phyloP scores from a whole-genome alignment of 164 flowering plant species.

The Amborella trichopoda region DNA sequence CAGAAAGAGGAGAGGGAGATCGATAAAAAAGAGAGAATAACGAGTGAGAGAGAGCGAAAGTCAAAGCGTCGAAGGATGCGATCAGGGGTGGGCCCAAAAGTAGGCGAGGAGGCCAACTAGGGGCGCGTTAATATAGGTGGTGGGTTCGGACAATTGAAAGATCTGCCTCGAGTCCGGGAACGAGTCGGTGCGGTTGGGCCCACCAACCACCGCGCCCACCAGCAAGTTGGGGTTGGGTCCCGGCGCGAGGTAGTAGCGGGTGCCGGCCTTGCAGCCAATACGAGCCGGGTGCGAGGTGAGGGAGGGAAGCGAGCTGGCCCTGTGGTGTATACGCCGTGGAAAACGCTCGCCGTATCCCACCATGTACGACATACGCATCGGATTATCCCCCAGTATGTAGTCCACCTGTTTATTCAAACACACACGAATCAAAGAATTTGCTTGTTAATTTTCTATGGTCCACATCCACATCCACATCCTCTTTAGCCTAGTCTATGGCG shows the following conservation, averaged over 20 bases:
- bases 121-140: conserved; percentile 91
- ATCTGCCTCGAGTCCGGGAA: conserved; percentile 83
- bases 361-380: conserved; percentile 81
- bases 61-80: no score
- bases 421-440: not conserved
- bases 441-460: not conserved
- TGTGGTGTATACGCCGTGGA: conserved; percentile 78
- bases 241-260: conserved; percentile 55
- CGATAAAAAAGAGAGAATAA: no score
- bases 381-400: conserved; percentile 94
- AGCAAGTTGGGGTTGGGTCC: conserved; percentile 75
- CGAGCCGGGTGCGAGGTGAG: conserved; percentile 59
- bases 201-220: conserved; percentile 93
- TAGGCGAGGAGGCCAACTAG: conserved; percentile 76
- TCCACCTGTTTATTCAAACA: conserved; percentile 45
- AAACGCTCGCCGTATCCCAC: conserved; percentile 79
- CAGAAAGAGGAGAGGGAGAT: no score
- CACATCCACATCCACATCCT: not conserved
- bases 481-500: not conserved
- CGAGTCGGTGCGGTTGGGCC: conserved; percentile 69
- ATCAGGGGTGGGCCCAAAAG: conserved; percentile 64
- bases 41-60: no score
- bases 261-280: conserved; percentile 67
- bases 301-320: conserved; percentile 83
- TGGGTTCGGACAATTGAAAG: conserved; percentile 89